Evolutionary conservation across 2,329 filamentous ascomycete genomes (phyloP).

Genomic region (Calonectria pauciramosa): DNA sequence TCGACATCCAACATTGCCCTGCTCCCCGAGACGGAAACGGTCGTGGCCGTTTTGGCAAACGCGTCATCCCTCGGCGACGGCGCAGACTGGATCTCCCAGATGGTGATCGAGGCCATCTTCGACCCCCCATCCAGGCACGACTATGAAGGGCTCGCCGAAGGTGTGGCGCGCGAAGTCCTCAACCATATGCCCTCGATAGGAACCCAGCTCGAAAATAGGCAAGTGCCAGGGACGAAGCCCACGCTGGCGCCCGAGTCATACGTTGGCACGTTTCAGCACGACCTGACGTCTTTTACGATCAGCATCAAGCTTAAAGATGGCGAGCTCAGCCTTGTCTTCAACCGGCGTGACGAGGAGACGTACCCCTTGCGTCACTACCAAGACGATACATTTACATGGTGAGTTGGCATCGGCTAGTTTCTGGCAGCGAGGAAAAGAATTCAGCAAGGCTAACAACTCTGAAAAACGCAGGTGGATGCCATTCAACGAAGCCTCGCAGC

Average conservation of each 20-base stretch:
- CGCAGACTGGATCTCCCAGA: slow-evolving; percentile 8
- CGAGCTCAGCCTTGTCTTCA: background rate
- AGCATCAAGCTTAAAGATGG: background rate
- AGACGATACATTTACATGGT: slow-evolving; percentile 8
- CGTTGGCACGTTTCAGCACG: background rate
- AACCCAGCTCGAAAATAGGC: background rate
- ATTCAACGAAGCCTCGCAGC: background rate
- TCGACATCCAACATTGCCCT: slow-evolving; percentile 10
- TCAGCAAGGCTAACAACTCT: background rate
- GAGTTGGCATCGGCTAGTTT: background rate
- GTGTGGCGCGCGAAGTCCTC: background rate
- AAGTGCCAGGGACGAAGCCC: background rate
- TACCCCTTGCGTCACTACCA: slow-evolving; percentile 4
- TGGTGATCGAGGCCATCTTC: background rate
- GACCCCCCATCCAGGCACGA: background rate
- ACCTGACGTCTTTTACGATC: background rate
- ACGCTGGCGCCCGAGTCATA: background rate
- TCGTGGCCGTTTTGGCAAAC: slow-evolving; percentile 7
- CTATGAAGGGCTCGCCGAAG: background rate
- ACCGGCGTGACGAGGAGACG: background rate
- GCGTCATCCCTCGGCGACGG: slow-evolving; percentile 6
- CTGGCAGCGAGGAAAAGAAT: background rate
- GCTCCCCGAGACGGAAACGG: background rate
- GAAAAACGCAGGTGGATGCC: background rate
- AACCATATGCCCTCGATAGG: slow-evolving; percentile 2